Conservation (phyloP, 805 yeast species). For the Soucietia sequanensis region DNA sequence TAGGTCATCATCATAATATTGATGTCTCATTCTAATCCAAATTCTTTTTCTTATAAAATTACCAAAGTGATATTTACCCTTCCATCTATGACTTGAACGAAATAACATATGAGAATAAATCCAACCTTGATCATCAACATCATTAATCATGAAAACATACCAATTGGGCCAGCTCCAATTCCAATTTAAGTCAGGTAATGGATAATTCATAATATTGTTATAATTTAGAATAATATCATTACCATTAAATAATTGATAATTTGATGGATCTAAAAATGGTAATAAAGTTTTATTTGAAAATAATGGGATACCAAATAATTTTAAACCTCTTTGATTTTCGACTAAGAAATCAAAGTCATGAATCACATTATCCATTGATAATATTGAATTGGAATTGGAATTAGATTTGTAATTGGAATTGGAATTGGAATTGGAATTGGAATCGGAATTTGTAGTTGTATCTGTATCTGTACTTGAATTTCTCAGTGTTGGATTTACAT, state of each 20-base stretch:
- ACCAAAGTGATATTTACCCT: conserved; percentile 57
- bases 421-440: too few relatives aligned
- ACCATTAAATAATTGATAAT: conserved; percentile 46
- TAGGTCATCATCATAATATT: too few relatives aligned
- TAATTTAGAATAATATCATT: conserved; percentile 26
- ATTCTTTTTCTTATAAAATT: conserved; percentile 64
- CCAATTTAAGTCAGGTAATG: conserved; percentile 63
- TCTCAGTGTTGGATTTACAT: too few relatives aligned
- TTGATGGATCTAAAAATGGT: conserved; percentile 51
- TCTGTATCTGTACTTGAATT: too few relatives aligned
- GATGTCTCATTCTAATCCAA: conserved; percentile 51
- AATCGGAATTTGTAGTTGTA: too few relatives aligned
- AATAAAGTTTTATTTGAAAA: conserved; percentile 46
- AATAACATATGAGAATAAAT: conserved; percentile 56
- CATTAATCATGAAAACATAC: conserved; percentile 69
- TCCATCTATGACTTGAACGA: conserved; percentile 51
- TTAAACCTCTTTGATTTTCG: conserved; percentile 56
- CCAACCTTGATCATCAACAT: conserved; percentile 89
- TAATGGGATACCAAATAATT: conserved; percentile 50
- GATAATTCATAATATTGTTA: conserved; percentile 30
- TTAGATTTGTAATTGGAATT: too few relatives aligned
- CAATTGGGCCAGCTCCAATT: conserved; percentile 68
- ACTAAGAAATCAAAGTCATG: conserved; percentile 40
- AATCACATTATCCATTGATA: too few relatives aligned
- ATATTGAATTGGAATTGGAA: too few relatives aligned